Evolutionary conservation across 1,139 yeast genomes (phyloP).

Genomic region (Saccharomyces hybrid): DNA sequence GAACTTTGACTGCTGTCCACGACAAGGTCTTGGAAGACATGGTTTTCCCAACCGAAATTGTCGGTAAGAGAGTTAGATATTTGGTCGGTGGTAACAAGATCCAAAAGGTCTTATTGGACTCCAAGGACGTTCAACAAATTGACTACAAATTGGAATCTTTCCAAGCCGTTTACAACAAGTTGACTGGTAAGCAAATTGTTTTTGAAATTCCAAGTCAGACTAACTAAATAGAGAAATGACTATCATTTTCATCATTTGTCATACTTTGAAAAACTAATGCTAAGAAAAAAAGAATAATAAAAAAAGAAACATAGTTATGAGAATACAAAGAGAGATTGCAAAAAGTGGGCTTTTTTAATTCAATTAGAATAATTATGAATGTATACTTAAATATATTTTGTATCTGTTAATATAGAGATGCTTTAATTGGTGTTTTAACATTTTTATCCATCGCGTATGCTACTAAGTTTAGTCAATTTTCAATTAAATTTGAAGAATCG

Average conservation of each 20-base stretch:
- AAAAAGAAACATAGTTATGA: background rate
- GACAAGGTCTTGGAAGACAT: conserved; percentile 98
- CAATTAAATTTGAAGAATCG: no score
- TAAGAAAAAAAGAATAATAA: background rate
- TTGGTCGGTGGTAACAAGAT: conserved; percentile 98
- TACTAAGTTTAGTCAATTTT: no score
- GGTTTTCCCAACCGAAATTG: conserved; percentile 98
- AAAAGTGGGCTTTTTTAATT: background rate
- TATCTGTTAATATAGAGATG: background rate
- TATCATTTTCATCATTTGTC: conserved; percentile 3
- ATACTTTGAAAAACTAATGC: background rate
- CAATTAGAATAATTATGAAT: background rate
- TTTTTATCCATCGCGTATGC: background rate
- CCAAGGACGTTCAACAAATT: conserved; percentile 94
- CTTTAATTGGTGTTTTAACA: background rate
- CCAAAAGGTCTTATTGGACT: conserved; percentile 95
- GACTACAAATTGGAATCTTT: conserved; percentile 99
- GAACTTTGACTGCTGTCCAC: conserved; percentile 98
- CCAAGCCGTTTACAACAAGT: conserved; percentile 97
- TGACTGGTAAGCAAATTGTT: conserved; percentile 99
- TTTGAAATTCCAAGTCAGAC: conserved; percentile 90
- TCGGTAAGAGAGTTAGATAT: conserved; percentile 99
- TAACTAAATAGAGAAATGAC: conserved; percentile 37
- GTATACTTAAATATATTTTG: background rate
- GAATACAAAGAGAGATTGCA: background rate